Base-by-base conservation (phyloP, 352 stramenopile genomes). In the Halophytophthora polymorphica region DNA sequence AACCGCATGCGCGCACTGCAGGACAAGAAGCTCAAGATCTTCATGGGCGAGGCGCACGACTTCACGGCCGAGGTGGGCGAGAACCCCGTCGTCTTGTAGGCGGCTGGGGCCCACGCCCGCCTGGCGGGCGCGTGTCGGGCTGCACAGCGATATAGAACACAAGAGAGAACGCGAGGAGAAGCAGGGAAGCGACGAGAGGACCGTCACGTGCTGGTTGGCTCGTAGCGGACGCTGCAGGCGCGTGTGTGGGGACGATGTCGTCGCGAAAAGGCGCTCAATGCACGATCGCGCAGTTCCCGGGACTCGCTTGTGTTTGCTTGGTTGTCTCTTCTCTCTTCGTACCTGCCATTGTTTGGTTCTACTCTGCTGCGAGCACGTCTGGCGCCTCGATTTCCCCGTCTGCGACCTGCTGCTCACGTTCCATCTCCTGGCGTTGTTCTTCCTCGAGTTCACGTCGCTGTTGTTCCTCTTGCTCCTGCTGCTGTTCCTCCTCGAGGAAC, bases 1-100 rank as follows among this genome's bases (percentile, higher is more conserved):
- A 99, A 98, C 74, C 96, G 95, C 66, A 93, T 99, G 66, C 83
- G 96, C 52, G 83, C 95, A 54, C 69, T 90, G 46, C 96, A 97
- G 58, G 93, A 97, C 56, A 86, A 97, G 72, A 97, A 98, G 71
- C 82, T 99, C 53, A 97, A 97, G 60, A 98, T 99, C 67, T 99
- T 98, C 64, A 66, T 96, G 23, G 96, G 83, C 44, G 71, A 91
- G 6, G 58, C 92, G 28, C 96, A 99, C 83, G 91, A 97, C 39
- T 96, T 98, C 69, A 60, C 69, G 2, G 65, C 73, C 17, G 72
- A 98, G 58, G 75, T 98, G 48, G 84, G 84, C 11, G 72, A 88
- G 61, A 91, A 92, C 65, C 84, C 84, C 21, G 70, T 86, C 33
- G 83, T 93, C 39, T 61, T 90, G 66, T 95, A 91, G 45, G 34